Conservation (phyloP, 306 rosid species). For the Biancaea sappan region DNA sequence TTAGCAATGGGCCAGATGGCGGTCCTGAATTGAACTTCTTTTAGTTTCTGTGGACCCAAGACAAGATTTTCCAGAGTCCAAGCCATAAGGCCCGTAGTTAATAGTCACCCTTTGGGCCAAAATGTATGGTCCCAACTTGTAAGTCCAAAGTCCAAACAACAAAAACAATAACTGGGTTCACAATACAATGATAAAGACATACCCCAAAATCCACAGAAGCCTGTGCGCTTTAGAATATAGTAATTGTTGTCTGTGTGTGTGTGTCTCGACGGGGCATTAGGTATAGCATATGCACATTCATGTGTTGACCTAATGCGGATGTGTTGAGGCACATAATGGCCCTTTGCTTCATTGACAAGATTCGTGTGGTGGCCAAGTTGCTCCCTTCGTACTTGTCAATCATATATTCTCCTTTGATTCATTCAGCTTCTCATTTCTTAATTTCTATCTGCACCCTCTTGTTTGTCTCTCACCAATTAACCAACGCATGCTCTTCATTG, state of each 20-base stretch:
- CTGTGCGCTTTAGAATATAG: neutral
- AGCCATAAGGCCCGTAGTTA: neutral
- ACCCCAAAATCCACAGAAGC: neutral
- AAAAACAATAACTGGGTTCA: too few species aligned
- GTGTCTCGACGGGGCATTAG: neutral
- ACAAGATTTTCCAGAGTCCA: neutral
- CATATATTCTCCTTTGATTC: neutral
- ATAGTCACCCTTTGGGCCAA: neutral
- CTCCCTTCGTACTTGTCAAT: constrained; percentile 27
- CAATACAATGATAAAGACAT: too few species aligned
- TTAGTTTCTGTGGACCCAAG: too few species aligned
- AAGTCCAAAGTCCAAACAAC: neutral
- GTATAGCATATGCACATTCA: neutral
- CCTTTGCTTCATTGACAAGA: neutral
- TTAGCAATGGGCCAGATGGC: neutral
- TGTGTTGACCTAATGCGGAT: neutral
- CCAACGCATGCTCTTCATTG: neutral
- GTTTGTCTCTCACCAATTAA: neutral
- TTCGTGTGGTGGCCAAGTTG: constrained; percentile 16
- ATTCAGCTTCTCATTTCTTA: neutral
- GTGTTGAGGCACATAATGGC: neutral
- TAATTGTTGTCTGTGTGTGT: neutral
- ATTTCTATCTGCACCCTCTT: neutral
- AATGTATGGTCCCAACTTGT: neutral
- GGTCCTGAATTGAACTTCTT: neutral